Base-by-base conservation (phyloP, 78 protist species). In the Pigoraptor vietnamica region DNA sequence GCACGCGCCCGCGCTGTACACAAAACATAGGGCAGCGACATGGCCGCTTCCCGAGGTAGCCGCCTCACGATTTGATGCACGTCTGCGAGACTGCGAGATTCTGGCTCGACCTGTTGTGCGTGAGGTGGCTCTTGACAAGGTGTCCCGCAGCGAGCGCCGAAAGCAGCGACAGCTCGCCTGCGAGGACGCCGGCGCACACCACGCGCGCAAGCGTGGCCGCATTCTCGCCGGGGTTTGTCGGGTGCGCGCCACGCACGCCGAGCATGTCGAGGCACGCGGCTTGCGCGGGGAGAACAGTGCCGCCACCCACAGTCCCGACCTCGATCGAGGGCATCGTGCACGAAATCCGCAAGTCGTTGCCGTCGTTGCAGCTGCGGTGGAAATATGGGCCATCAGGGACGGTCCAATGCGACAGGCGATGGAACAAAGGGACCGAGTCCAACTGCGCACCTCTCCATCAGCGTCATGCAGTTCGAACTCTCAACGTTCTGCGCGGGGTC, bases 261-360 rank as follows among this genome's bases (percentile, higher is more conserved):
- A 98, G 86, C 87, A 98, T 81, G 48, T 93, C 93, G 1, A 97
- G 92, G 39, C 95, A 90, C 0, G 96, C 92, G 23, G 86, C 1
- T 93, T 98, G 99, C 6, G 98, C 97, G 0, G 95, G 94, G 23
- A 98, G 95, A 0, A 29, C 23, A 0, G 99, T 98, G 29, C 99
- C 99, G 35, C 99, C 99, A 39, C 99, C 99, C 40, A 98, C 97
- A 14, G 98, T 97, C 39, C 99, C 99, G 29, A 98, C 98, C 86
- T 98, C 99, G 14, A 98, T 40, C 2, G 97, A 95, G 1, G 99
- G 99, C 99, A 98, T 96, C 24, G 99, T 97, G 82, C 90, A 93
- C 38, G 98, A 94, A 23, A 96, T 82, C 88, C 81, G 92, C 84
- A 97, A 89, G 67, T 91, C 93, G 24, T 93, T 90, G 39, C 90